phyloP scores from a whole-genome alignment of 345 rosid species.

The Citrus mangshanensis region DNA sequence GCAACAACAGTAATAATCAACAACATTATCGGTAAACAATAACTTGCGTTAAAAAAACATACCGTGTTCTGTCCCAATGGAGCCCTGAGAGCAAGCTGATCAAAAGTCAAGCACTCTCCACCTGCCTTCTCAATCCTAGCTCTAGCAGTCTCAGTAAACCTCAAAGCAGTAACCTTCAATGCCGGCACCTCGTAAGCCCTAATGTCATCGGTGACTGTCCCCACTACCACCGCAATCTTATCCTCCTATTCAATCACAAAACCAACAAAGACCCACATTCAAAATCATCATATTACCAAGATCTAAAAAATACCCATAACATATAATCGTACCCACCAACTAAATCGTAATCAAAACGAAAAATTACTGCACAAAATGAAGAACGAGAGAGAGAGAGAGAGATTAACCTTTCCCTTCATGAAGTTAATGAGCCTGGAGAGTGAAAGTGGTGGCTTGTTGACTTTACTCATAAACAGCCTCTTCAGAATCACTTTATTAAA shows the following conservation, averaged over 20 bases:
- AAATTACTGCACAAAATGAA: background rate
- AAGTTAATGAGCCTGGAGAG: constrained; percentile 65
- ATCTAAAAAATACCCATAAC: background rate
- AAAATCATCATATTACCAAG: background rate
- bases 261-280: background rate
- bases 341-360: background rate
- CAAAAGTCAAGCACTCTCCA: constrained; percentile 95
- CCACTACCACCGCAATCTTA: constrained; percentile 84
- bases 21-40: background rate
- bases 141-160: constrained; percentile 86
- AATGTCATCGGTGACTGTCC: constrained; percentile 84
- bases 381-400: background rate
- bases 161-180: constrained; percentile 76
- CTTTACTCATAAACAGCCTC: constrained; percentile 96
- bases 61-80: constrained; percentile 99
- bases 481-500: constrained; percentile 91
- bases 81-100: constrained; percentile 89
- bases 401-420: constrained; percentile 70
- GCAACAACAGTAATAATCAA: background rate
- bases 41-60: background rate
- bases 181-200: constrained; percentile 87
- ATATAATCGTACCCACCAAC: background rate
- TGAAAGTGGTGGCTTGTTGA: constrained; percentile 84
- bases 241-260: constrained; percentile 42
- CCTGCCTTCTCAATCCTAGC: constrained; percentile 98